Evolutionary conservation across 352 stramenopile genomes (phyloP).

Genomic region (Pythium myriotylum): DNA sequence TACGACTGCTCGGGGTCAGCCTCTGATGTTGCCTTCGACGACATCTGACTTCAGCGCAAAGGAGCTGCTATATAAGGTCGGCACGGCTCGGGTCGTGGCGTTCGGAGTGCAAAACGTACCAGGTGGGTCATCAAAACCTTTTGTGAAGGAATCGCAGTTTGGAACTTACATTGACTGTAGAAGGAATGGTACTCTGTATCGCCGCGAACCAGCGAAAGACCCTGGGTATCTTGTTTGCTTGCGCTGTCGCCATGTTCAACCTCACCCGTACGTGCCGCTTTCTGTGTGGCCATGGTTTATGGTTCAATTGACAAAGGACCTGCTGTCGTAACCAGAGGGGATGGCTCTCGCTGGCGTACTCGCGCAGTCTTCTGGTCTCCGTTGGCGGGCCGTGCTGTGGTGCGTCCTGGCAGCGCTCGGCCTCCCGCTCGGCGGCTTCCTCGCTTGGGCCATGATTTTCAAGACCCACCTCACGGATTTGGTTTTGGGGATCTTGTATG

Average conservation of each 20-base stretch:
- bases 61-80: constrained; percentile 28
- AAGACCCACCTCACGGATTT: constrained; percentile 9
- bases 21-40: constrained; percentile 8
- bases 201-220: constrained; percentile 17
- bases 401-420: constrained; percentile 27
- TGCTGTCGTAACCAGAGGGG: constrained; percentile 22
- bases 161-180: background rate
- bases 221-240: constrained; percentile 27
- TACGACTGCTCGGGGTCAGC: constrained; percentile 1
- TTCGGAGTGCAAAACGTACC: constrained; percentile 28
- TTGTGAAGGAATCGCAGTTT: background rate
- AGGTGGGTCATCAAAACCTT: constrained; percentile 5
- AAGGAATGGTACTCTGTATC: constrained; percentile 29
- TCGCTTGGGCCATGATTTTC: constrained; percentile 23
- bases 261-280: constrained; percentile 22
- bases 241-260: constrained; percentile 27
- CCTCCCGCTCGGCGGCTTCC: constrained; percentile 25
- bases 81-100: constrained; percentile 15
- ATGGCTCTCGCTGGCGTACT: constrained; percentile 25
- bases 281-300: background rate
- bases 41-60: constrained; percentile 5
- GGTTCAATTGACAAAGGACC: background rate
- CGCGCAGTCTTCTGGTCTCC: constrained; percentile 19
- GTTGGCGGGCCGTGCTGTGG: constrained; percentile 32
- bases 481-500: constrained; percentile 19